Percentiles rank a stretch among this genome's conserved stretches.
Conservation (phyloP, 2,329 filamentous ascomycete species). For the Sarocladium strictum region DNA sequence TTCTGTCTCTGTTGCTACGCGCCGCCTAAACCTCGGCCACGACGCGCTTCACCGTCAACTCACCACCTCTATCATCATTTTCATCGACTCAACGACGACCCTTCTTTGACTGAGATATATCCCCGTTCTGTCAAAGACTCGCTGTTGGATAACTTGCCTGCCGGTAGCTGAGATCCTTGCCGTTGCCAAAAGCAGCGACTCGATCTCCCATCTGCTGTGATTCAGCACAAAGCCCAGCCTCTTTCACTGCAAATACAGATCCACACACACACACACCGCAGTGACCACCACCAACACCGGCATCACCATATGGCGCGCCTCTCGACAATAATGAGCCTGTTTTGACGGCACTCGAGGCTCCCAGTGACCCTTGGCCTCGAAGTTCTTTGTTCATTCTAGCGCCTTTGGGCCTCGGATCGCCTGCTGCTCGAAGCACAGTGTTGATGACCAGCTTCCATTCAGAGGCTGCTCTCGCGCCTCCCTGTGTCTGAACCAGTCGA, state of each 20-base stretch:
- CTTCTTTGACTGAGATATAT: no score
- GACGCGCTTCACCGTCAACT: constrained; percentile 11
- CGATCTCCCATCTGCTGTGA: no score
- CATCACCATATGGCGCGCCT: not conserved
- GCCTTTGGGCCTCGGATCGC: not conserved
- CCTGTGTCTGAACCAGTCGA: not conserved
- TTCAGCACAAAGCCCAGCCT: not conserved
- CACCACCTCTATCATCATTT: not conserved
- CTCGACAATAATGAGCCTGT: not conserved
- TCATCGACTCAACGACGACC: not conserved
- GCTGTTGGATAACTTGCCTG: no score
- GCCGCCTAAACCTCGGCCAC: constrained; percentile 16
- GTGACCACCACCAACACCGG: not conserved
- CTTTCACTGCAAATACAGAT: not conserved
- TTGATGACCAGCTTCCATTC: constrained; percentile 5
- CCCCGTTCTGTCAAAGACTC: no score
- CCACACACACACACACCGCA: constrained; percentile 1
- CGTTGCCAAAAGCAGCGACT: no score
- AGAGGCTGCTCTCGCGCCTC: constrained; percentile 5
- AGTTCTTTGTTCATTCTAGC: not conserved
- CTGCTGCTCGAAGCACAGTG: not conserved
- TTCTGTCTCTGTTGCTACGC: not conserved
- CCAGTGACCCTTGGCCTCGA: not conserved
- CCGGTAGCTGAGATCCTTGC: no score
- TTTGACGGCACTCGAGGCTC: not conserved